phyloP scores from a whole-genome alignment of 2,329 filamentous ascomycete genomes.

The Pseudogymnoascus sp. region DNA sequence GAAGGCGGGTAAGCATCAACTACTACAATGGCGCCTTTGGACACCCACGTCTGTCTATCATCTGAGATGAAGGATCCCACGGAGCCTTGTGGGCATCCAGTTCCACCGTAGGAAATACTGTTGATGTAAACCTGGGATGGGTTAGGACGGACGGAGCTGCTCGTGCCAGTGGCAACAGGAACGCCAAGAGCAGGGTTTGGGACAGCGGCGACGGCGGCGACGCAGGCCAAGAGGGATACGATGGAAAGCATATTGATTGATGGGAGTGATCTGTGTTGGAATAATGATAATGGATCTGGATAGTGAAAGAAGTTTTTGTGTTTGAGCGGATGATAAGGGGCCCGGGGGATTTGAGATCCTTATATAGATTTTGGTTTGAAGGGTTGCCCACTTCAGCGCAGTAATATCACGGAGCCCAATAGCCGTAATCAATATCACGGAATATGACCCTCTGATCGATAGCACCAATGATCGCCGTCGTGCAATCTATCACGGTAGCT shows the following conservation, averaged over 20 bases:
- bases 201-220: slow-evolving; percentile 20
- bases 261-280: neutral
- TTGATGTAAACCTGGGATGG: slow-evolving; percentile 34
- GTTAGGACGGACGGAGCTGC: slow-evolving; percentile 23
- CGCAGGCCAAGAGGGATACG: slow-evolving; percentile 17
- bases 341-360: neutral
- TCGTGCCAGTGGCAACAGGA: slow-evolving; percentile 14
- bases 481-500: neutral
- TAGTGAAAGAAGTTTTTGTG: neutral
- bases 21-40: slow-evolving; percentile 20
- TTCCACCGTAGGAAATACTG: slow-evolving; percentile 39
- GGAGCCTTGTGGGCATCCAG: slow-evolving; percentile 39
- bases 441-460: neutral
- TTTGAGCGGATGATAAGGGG: neutral
- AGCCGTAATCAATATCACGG: neutral
- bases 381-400: neutral
- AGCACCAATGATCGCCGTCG: neutral
- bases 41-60: slow-evolving; percentile 36
- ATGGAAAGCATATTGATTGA: slow-evolving; percentile 19
- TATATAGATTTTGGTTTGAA: neutral
- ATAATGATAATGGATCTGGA: neutral
- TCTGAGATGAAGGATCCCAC: slow-evolving; percentile 36
- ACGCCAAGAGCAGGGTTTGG: slow-evolving; percentile 20
- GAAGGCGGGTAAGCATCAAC: neutral
- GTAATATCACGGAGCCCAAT: neutral